Base-by-base conservation (phyloP, 306 rosid genomes). In the Fagus sylvatica region DNA sequence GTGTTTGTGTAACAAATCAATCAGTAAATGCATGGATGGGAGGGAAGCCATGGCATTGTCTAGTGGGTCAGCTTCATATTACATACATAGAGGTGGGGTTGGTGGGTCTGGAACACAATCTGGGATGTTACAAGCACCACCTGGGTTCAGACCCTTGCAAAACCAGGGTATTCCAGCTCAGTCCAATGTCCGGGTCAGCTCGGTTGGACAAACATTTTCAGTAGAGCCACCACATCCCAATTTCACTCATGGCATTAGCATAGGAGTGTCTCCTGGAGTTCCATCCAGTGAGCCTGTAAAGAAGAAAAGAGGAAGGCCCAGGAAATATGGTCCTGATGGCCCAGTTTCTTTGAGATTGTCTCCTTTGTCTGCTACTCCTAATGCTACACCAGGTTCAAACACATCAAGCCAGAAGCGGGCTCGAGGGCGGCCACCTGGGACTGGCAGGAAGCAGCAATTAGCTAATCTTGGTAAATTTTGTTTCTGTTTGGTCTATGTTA, bases 1-100 rank as follows among this genome's bases (percentile, higher is more conserved):
- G 69, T 33, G 56, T 77, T 16, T 76, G 69, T 56, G 84, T 75
- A 80, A 53, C 62, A 43, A 71, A 66, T 84, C 78, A 80, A n/a
- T 71, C 65, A 60, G 90, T 96, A 86, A 91, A 91, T 96, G 97
- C 97, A 96, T 96, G 99, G 98, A 93, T 88, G 99, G 90, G 83
- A 91, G 97, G 86, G 96, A 96, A 85, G 99, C 90, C 66, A 96
- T 93, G 97, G 83, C 96, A 83, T 80, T 93, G 80, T 83, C 97
- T 79, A 93, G 91, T 65, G 93, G 93, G 22, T 85, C 97, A 73
- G 94, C 91, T 89, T 86, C 97, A 65, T 96, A 90, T 74, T 93
- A 88, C 93, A 81, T 91, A 7, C 94, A 90, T 81, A 93, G 93
- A 81, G 98, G 91, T 76, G 91, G 87, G 54, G 73, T 81, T 83